Conservation (phyloP, 768 basidiomycete species). For the Gelatoporia subvermispora region DNA sequence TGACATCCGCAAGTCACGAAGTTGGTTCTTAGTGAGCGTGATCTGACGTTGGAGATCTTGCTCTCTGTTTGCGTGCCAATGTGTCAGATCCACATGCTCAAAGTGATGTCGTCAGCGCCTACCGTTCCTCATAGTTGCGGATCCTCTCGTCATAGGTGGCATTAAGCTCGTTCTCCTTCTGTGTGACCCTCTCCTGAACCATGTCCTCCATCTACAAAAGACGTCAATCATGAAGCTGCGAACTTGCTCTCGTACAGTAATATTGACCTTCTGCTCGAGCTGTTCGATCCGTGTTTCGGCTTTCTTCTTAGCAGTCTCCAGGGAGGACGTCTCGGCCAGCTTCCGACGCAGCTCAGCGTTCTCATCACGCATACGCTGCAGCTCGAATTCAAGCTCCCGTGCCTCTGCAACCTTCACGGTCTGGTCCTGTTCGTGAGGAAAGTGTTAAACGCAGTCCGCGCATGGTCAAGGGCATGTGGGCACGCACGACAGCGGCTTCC, state of each 20-base stretch:
- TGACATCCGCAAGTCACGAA: constrained; percentile 84
- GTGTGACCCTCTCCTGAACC: constrained; percentile 81
- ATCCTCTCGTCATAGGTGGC: constrained; percentile 96
- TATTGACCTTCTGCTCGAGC: constrained; percentile 67
- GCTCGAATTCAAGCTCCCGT: constrained; percentile 66
- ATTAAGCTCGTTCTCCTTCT: constrained; percentile 95
- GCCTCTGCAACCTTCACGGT: constrained; percentile 87
- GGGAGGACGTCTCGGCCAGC: constrained; percentile 53
- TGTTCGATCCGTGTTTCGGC: constrained; percentile 68
- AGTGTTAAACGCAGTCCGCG: background rate
- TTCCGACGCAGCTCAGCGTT: constrained; percentile 74
- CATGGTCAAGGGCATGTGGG: background rate
- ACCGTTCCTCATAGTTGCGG: constrained; percentile 95
- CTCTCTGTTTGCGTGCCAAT: constrained; percentile 50
- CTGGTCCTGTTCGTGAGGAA: constrained; percentile 62
- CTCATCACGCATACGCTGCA: constrained; percentile 72
- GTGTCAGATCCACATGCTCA: background rate
- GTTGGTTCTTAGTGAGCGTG: constrained; percentile 79
- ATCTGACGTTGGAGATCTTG: constrained; percentile 92
- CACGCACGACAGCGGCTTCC: constrained; percentile 82
- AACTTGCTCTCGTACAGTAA: background rate
- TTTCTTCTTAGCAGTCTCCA: constrained; percentile 74
- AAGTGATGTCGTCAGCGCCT: constrained; percentile 18
- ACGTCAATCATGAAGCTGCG: background rate
- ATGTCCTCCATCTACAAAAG: constrained; percentile 82